Percentiles rank a stretch among this genome's conserved stretches.
Conservation (phyloP, 2,329 filamentous ascomycete species). For the Dothiorella sarmentorum region DNA sequence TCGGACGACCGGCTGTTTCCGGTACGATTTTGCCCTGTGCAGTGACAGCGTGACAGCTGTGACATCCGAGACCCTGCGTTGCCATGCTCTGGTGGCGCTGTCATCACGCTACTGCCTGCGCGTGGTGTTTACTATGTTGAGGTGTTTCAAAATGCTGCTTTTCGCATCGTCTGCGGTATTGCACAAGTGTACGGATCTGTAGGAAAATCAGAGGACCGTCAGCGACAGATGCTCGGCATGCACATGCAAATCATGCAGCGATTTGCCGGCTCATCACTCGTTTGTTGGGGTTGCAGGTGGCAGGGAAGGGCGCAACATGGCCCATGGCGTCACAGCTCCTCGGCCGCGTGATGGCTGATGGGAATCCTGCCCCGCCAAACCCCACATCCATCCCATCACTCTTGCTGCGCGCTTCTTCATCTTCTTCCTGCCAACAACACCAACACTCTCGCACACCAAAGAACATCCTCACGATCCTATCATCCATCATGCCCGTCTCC, state of each 20-base stretch:
- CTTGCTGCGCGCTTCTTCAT: background rate
- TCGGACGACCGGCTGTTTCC: background rate
- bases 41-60: background rate
- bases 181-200: no score
- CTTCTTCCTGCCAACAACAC: background rate
- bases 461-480: background rate
- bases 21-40: background rate
- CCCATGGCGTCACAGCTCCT: slow-evolving; percentile 5
- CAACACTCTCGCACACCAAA: background rate
- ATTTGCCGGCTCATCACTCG: background rate
- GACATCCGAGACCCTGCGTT: background rate
- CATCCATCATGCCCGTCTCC: slow-evolving; percentile 25
- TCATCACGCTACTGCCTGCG: background rate
- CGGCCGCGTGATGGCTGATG: slow-evolving; percentile 1
- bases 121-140: no score
- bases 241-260: slow-evolving; percentile 11
- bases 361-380: slow-evolving; percentile 7
- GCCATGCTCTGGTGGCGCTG: background rate
- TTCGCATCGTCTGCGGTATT: no score
- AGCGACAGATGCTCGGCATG: background rate
- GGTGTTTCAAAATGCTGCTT: no score
- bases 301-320: background rate
- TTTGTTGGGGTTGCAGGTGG: background rate
- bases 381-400: background rate
- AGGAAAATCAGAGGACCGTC: no score